phyloP scores from a whole-genome alignment of 2,329 filamentous ascomycete genomes.

The Colletotrichum eremochloae region DNA sequence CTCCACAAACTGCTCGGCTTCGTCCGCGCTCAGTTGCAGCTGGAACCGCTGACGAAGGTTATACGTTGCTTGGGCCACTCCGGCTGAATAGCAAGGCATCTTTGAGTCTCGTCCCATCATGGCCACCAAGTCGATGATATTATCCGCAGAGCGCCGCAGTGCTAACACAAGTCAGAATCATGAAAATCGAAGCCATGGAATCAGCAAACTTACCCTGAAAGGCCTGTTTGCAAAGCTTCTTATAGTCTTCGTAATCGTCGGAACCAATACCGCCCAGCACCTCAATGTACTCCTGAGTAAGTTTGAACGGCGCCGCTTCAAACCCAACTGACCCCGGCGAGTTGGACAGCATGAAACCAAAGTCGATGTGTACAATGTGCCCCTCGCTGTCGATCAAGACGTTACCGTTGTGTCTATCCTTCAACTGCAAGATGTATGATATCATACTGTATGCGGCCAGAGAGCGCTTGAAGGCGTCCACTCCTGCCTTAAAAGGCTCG shows the following conservation, averaged over 20 bases:
- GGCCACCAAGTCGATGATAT: conserved; percentile 84
- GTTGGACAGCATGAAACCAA: conserved; percentile 91
- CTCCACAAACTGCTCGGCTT: conserved; percentile 85
- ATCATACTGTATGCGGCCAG: conserved; percentile 89
- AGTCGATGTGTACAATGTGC: conserved; percentile 90
- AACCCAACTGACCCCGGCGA: conserved; percentile 87
- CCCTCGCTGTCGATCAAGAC: conserved; percentile 88
- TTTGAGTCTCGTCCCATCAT: conserved; percentile 88
- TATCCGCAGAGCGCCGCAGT: conserved; percentile 81
- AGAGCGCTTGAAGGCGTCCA: conserved; percentile 85
- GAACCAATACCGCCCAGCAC: conserved; percentile 81
- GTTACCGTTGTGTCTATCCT: conserved; percentile 89
- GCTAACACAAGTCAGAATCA: conserved; percentile 58
- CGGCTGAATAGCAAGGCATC: conserved; percentile 86
- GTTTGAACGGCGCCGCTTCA: conserved; percentile 88
- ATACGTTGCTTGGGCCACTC: conserved; percentile 77
- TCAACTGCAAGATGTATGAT: conserved; percentile 85
- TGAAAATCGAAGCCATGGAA: not conserved
- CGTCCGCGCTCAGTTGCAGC: conserved; percentile 84
- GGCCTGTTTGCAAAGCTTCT: conserved; percentile 83
- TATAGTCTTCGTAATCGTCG: conserved; percentile 80
- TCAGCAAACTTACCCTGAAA: conserved; percentile 76
- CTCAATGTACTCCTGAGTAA: conserved; percentile 88
- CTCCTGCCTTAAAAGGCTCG: conserved; percentile 77
- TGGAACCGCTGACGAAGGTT: conserved; percentile 82